Percentiles rank a stretch among this genome's conserved stretches.
phyloP scores from a whole-genome alignment of 495 filamentous ascomycete species.

The Neurospora pannonica region DNA sequence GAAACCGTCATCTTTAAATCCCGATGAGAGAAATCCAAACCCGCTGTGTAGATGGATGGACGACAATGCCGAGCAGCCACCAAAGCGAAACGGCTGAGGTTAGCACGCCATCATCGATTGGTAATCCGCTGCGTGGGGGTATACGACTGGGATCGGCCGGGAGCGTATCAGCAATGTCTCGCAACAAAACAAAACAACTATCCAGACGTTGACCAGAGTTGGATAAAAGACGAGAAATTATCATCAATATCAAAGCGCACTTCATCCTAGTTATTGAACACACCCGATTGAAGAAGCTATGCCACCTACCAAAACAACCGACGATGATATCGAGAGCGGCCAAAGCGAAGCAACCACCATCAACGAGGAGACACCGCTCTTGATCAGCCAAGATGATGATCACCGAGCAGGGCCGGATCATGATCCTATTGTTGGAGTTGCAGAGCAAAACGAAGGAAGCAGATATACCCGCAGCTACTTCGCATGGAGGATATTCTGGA shows the following conservation, averaged over 20 bases:
- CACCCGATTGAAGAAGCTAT: background rate
- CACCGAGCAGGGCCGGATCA: background rate
- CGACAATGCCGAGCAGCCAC: background rate
- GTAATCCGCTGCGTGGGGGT: background rate
- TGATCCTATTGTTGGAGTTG: background rate
- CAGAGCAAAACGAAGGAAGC: background rate
- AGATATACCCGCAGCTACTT: background rate
- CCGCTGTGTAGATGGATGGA: no score
- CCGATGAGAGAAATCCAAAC: no score
- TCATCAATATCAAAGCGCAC: background rate
- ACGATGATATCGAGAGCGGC: background rate
- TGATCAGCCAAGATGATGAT: background rate
- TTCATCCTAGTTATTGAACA: background rate
- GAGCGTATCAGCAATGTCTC: background rate
- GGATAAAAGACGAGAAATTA: background rate
- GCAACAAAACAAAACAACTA: background rate
- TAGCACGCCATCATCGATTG: background rate
- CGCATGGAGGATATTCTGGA: slow-evolving; percentile 18
- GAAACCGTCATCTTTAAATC: no score
- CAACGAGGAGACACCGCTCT: background rate
- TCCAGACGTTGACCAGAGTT: background rate
- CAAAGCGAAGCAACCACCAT: background rate
- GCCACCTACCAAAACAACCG: background rate
- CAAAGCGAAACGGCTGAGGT: background rate
- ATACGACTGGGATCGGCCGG: background rate